Conservation (phyloP, 2,329 filamentous ascomycete species). For the Waltergamsia citrina region DNA sequence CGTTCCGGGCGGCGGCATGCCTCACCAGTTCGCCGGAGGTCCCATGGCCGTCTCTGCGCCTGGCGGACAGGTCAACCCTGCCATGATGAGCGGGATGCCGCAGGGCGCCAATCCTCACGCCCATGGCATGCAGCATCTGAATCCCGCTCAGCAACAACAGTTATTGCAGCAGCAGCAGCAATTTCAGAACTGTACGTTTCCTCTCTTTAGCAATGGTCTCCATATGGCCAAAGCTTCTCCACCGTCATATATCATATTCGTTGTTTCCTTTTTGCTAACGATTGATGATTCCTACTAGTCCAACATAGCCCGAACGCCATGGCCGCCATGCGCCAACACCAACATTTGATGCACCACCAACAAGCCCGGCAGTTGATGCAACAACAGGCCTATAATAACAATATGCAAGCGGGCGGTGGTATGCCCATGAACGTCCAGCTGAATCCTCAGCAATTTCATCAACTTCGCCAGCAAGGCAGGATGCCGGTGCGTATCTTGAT, state of each 20-base stretch:
- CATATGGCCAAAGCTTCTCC: background rate
- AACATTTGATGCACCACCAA: slow-evolving; percentile 47
- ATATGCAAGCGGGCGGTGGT: slow-evolving; percentile 35
- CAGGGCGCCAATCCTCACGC: slow-evolving; percentile 56
- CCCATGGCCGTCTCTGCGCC: slow-evolving; percentile 67
- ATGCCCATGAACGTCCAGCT: slow-evolving; percentile 45
- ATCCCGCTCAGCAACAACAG: slow-evolving; percentile 48
- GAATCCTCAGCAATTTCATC: slow-evolving; percentile 39
- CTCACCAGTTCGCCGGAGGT: slow-evolving; percentile 52
- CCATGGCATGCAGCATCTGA: slow-evolving; percentile 65
- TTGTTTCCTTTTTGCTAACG: no score
- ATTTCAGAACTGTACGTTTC: slow-evolving; percentile 13
- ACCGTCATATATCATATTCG: no score
- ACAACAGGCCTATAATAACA: slow-evolving; percentile 43
- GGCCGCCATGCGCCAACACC: slow-evolving; percentile 39
- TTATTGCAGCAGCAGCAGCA: slow-evolving; percentile 43
- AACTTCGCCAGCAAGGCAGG: slow-evolving; percentile 32
- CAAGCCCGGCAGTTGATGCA: slow-evolving; percentile 42
- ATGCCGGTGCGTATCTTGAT: slow-evolving; percentile 27
- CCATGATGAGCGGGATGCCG: slow-evolving; percentile 70
- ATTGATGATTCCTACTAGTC: no score
- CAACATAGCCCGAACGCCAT: slow-evolving; percentile 23
- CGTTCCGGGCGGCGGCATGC: slow-evolving; percentile 52
- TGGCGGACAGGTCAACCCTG: slow-evolving; percentile 62
- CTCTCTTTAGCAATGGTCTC: background rate